Conservation (phyloP, 164 flowering plant genomes). For the Vitis riparia region DNA sequence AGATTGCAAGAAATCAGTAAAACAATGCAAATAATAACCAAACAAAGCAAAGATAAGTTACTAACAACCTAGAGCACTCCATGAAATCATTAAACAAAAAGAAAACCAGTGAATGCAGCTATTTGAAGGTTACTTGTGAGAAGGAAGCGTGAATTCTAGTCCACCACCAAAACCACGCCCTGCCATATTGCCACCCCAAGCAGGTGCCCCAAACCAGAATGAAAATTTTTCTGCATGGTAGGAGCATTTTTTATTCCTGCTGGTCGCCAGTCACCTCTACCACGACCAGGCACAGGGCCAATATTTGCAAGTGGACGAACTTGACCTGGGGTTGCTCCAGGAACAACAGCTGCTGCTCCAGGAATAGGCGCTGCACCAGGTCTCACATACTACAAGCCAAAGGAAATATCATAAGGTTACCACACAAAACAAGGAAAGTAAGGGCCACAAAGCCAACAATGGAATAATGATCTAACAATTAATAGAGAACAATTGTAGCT, state of each 20-base stretch:
- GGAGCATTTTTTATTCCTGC: constrained; percentile 50
- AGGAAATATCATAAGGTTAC: constrained; percentile 7
- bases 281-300: constrained; percentile 38
- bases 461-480: no score
- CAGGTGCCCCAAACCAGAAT: constrained; percentile 58
- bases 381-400: constrained; percentile 79
- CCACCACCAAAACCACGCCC: constrained; percentile 84
- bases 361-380: constrained; percentile 85
- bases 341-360: constrained; percentile 47
- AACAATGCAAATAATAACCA: no score
- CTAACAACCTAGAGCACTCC: not conserved
- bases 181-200: constrained; percentile 59
- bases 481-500: no score
- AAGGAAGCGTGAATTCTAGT: constrained; percentile 93
- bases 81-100: not conserved
- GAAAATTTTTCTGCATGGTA: constrained; percentile 63
- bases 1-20: no score
- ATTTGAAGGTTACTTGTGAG: constrained; percentile 74
- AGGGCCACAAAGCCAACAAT: not conserved
- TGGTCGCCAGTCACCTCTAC: constrained; percentile 52
- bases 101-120: constrained; percentile 4
- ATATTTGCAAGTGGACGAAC: constrained; percentile 67
- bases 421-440: not conserved
- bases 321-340: constrained; percentile 66
- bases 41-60: no score